phyloP scores from a whole-genome alignment of 768 basidiomycete species.

The Mycena leptocephala region DNA sequence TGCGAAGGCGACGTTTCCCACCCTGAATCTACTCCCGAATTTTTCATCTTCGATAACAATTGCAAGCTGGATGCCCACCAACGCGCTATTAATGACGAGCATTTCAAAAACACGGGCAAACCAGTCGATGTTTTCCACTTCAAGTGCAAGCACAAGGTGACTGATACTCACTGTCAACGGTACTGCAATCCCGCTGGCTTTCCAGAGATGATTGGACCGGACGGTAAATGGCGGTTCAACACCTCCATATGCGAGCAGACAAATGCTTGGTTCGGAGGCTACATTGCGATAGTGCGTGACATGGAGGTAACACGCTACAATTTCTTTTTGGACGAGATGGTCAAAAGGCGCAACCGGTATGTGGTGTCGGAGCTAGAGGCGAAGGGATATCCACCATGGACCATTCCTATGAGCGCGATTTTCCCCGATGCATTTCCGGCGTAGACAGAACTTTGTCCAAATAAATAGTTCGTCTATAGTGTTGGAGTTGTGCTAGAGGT shows the following conservation, averaged over 20 bases:
- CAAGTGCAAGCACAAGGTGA: slow-evolving; percentile 35
- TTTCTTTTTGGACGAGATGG: neutral
- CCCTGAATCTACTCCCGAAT: slow-evolving; percentile 13
- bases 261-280: neutral
- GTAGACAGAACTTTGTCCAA: too few relatives aligned
- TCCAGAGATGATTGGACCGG: neutral
- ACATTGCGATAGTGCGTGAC: neutral
- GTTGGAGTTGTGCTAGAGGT: too few relatives aligned
- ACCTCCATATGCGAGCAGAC: neutral
- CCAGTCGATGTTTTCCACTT: too few relatives aligned
- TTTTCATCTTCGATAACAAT: slow-evolving; percentile 46
- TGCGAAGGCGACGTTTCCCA: slow-evolving; percentile 30
- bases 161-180: slow-evolving; percentile 26
- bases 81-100: slow-evolving; percentile 24
- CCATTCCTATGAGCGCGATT: neutral
- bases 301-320: neutral
- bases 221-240: neutral
- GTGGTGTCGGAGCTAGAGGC: neutral
- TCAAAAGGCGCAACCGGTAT: neutral
- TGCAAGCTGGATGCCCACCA: slow-evolving; percentile 38
- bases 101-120: slow-evolving; percentile 24
- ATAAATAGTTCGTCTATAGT: too few relatives aligned
- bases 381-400: neutral
- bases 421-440: slow-evolving; percentile 32
- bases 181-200: slow-evolving; percentile 30